A percentile compares a stretch with the other conserved stretches of the same genome.
These are phyloP conservation scores for Eragrostis tef DNA, from an alignment of 202 grass and related monocot species.

Conservation along the genomic window DNA sequence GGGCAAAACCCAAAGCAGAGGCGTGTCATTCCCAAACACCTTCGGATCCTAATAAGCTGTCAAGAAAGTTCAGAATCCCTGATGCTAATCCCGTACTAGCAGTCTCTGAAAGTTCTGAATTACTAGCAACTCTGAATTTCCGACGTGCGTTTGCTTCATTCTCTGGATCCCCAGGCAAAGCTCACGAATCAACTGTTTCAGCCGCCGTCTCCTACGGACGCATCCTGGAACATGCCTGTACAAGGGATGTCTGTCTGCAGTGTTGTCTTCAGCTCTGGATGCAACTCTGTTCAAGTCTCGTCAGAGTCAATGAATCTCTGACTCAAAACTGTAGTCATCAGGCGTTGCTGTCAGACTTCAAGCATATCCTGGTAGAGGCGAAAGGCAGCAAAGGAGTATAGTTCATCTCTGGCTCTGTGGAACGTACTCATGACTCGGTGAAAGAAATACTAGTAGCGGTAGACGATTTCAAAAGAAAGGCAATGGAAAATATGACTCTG, in stretches of 20 bases:
- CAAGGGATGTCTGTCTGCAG: constrained; percentile 5
- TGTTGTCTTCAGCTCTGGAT: constrained; percentile 31
- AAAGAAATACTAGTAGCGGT: background rate
- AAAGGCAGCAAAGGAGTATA: background rate
- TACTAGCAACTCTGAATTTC: background rate
- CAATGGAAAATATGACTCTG: background rate
- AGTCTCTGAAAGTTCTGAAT: background rate
- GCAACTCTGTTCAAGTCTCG: background rate
- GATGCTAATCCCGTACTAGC: background rate
- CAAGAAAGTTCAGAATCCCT: too few species aligned
- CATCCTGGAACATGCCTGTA: constrained; percentile 16
- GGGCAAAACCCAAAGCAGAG: constrained; percentile 27
- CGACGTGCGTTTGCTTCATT: background rate
- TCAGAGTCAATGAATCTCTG: constrained; percentile 39
- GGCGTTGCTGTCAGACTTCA: background rate
- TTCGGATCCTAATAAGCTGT: background rate
- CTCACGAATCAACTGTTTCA: background rate
- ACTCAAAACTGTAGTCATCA: constrained; percentile 1
- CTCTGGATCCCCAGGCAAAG: background rate
- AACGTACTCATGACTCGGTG: background rate
- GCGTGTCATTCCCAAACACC: constrained; percentile 2
- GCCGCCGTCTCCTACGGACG: background rate
- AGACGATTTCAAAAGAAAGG: constrained; percentile 25
- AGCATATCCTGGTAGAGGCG: background rate
- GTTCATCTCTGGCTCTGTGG: background rate